Conservation (phyloP, 2,329 filamentous ascomycete species). For the Sclerotinia trifoliorum region DNA sequence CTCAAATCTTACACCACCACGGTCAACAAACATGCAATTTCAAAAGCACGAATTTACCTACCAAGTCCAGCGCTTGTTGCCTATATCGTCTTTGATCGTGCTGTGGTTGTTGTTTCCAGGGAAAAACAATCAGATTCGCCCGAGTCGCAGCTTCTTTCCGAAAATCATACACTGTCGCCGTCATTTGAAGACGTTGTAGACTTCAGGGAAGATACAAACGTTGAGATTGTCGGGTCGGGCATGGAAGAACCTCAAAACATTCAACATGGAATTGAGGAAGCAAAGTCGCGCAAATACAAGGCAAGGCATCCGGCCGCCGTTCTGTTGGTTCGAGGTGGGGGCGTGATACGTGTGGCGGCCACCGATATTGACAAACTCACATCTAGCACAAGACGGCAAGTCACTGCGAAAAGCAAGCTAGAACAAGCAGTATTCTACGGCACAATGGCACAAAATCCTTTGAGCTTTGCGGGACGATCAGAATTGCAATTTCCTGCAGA, state of each 20-base stretch:
- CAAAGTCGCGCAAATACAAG: constrained; percentile 52
- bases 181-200: constrained; percentile 86
- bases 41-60: constrained; percentile 68
- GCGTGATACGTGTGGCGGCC: constrained; percentile 58
- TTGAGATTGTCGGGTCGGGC: constrained; percentile 64
- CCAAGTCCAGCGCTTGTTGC: constrained; percentile 77
- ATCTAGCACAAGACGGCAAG: constrained; percentile 55
- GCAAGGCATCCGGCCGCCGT: constrained; percentile 62
- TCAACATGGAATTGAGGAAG: constrained; percentile 46
- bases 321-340: constrained; percentile 61
- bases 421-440: constrained; percentile 96
- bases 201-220: constrained; percentile 63
- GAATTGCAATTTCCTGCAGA: constrained; percentile 64
- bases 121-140: constrained; percentile 66
- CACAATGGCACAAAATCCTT: constrained; percentile 74
- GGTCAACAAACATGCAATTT: constrained; percentile 40
- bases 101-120: constrained; percentile 75
- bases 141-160: constrained; percentile 70
- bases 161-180: constrained; percentile 60
- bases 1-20: constrained; percentile 63
- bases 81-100: constrained; percentile 76
- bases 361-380: constrained; percentile 60
- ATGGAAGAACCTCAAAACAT: constrained; percentile 55
- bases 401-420: constrained; percentile 84
- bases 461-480: constrained; percentile 73